These are phyloP conservation scores for Paratinospora sagittata DNA, from an alignment of 164 flowering plant genomes.

Conservation along the genomic window DNA sequence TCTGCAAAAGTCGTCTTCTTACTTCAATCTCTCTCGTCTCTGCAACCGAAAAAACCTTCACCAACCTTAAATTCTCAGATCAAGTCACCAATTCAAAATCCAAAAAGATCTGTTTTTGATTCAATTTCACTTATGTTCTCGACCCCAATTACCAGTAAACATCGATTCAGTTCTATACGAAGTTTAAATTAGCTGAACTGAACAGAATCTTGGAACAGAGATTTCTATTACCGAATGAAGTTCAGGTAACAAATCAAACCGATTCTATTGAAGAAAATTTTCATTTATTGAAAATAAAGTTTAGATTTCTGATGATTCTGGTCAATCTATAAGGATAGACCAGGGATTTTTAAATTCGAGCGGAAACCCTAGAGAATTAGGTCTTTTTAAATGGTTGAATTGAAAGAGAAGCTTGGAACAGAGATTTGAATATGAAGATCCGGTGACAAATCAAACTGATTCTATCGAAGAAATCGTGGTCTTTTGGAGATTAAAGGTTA, in stretches of 20 bases:
- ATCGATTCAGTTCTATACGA: not conserved
- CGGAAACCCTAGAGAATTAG: constrained; percentile 1
- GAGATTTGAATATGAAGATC: too few relatives aligned
- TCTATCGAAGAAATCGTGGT: too few relatives aligned
- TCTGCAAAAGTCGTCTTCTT: not conserved
- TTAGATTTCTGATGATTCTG: not conserved
- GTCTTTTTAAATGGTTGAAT: not conserved
- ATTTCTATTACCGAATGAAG: not conserved
- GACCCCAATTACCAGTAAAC: not conserved
- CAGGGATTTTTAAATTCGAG: not conserved
- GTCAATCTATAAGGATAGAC: not conserved
- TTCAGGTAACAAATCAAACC: not conserved
- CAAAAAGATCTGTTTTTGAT: too few relatives aligned
- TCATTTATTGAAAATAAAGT: not conserved
- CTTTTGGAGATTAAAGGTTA: too few relatives aligned
- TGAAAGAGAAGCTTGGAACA: too few relatives aligned
- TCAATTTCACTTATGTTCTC: not conserved
- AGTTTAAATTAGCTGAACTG: not conserved
- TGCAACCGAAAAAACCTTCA: too few relatives aligned
- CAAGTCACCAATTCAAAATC: too few relatives aligned
- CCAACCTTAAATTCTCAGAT: too few relatives aligned
- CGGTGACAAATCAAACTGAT: too few relatives aligned
- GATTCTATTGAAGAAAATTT: not conserved
- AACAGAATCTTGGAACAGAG: not conserved
- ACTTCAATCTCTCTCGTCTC: not conserved